Conservation (phyloP, 306 rosid genomes). For the Medicago arabica region DNA sequence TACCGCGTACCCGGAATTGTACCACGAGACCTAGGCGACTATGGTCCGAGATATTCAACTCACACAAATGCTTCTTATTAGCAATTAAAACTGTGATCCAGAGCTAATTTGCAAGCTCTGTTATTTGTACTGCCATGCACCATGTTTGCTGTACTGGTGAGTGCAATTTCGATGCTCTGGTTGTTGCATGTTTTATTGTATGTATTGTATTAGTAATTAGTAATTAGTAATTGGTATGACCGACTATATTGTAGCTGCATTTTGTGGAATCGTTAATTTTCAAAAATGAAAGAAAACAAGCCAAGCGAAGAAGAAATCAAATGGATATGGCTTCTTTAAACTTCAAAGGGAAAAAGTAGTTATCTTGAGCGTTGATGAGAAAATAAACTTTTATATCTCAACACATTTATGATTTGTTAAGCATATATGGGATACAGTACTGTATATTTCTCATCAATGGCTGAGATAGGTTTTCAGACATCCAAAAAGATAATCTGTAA, state of each 20-base stretch:
- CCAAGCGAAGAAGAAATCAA: neutral
- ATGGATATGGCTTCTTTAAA: neutral
- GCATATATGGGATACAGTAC: neutral
- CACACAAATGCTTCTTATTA: neutral
- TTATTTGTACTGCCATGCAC: neutral
- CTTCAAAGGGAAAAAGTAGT: neutral
- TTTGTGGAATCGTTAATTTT: slow-evolving; percentile 7
- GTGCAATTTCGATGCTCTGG: neutral
- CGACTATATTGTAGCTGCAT: neutral
- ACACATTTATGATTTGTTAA: neutral
- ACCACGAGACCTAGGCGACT: neutral
- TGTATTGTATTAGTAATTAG: neutral
- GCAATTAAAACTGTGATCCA: neutral
- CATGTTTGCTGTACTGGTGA: neutral
- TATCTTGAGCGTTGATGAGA: neutral
- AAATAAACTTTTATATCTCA: neutral
- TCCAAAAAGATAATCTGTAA: neutral
- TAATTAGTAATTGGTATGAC: neutral
- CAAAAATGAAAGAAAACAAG: neutral
- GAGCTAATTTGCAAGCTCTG: neutral
- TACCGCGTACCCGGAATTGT: neutral
- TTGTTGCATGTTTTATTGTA: slow-evolving; percentile 4
- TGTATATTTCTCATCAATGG: neutral
- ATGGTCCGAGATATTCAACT: neutral
- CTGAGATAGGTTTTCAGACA: neutral